Conservation (phyloP, 2,329 filamentous ascomycete genomes). For the Penicillium polonicum region DNA sequence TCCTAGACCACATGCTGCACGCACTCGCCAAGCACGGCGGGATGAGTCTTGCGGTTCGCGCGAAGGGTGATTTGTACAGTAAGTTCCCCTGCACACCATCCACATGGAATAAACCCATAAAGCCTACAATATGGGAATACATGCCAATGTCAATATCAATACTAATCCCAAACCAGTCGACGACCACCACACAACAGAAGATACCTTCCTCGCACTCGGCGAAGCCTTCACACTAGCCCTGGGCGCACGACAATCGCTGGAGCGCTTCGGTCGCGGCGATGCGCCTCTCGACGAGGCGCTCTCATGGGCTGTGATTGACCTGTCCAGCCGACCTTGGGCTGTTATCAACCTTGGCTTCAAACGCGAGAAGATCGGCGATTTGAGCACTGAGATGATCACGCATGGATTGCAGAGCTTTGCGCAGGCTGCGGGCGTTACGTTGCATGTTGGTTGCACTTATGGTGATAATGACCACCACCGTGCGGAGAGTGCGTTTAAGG, state of each 20-base stretch:
- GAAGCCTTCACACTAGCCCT: constrained; percentile 79
- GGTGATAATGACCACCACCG: constrained; percentile 95
- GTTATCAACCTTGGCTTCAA: constrained; percentile 81
- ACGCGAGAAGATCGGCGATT: constrained; percentile 89
- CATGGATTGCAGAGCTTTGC: constrained; percentile 95
- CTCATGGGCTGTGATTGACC: constrained; percentile 87
- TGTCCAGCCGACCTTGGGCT: constrained; percentile 85
- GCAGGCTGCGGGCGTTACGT: constrained; percentile 82
- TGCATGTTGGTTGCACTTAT: constrained; percentile 89
- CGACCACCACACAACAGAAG: constrained; percentile 97
- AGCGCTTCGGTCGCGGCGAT: constrained; percentile 88
- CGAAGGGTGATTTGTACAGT: constrained; percentile 90
- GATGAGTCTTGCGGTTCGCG: constrained; percentile 82
- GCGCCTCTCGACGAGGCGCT: constrained; percentile 93
- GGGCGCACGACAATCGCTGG: constrained; percentile 73
- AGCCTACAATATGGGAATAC: not conserved
- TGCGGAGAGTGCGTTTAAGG: constrained; percentile 96
- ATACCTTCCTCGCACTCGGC: constrained; percentile 88
- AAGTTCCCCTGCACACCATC: constrained; percentile 35
- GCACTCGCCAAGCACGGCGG: constrained; percentile 93
- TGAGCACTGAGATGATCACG: constrained; percentile 95
- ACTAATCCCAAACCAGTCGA: constrained; percentile 62
- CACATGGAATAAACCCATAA: not conserved
- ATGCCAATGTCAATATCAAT: not conserved
- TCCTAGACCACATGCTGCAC: constrained; percentile 98